Conservation (phyloP, 805 yeast species). For the Candida sonorensis region DNA sequence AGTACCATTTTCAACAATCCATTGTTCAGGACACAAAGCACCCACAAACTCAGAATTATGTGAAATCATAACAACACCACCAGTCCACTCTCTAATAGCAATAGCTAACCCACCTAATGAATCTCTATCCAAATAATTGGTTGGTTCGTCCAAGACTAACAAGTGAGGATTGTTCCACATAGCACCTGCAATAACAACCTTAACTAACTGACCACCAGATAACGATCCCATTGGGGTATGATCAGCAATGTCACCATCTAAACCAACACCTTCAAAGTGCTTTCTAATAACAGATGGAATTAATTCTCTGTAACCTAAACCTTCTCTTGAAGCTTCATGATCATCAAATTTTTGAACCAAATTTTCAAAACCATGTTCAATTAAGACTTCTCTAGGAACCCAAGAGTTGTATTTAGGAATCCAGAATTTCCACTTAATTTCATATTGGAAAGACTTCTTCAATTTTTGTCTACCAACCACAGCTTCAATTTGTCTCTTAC, state of each 20-base stretch:
- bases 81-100: conserved; percentile 96
- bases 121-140: conserved; percentile 96
- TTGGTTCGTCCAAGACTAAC: conserved; percentile 95
- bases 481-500: conserved; percentile 85
- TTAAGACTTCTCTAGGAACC: conserved; percentile 77
- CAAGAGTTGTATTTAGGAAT: conserved; percentile 90
- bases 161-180: conserved; percentile 99
- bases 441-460: conserved; percentile 95
- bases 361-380: conserved; percentile 83
- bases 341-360: conserved; percentile 92
- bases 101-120: conserved; percentile 95
- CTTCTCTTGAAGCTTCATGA: conserved; percentile 98
- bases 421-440: conserved; percentile 89
- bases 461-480: conserved; percentile 95
- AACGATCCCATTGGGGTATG: conserved; percentile 95
- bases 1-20: conserved; percentile 92
- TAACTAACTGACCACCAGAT: conserved; percentile 97
- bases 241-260: conserved; percentile 97
- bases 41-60: conserved; percentile 97
- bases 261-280: conserved; percentile 95
- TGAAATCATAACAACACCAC: conserved; percentile 98
- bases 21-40: conserved; percentile 96
- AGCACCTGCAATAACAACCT: conserved; percentile 98
- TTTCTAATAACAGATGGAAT: conserved; percentile 88
- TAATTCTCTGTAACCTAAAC: conserved; percentile 95